Conservation (phyloP, 495 filamentous ascomycete genomes). For the Penicillium canariense region DNA sequence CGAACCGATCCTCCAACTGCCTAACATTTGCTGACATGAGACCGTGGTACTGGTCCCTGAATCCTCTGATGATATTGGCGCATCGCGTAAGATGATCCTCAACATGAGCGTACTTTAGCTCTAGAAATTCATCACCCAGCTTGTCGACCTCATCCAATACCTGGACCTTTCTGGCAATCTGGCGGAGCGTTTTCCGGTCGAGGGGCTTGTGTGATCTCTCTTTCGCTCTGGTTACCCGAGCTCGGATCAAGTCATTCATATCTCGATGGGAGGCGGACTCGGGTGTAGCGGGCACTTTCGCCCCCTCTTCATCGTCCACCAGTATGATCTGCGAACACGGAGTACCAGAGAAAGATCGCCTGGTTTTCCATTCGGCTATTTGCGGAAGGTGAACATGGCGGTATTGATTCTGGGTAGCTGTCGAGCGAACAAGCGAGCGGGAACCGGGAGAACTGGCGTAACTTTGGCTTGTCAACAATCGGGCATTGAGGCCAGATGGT, state of each 20-base stretch:
- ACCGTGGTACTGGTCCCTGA: neutral
- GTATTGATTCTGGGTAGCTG: neutral
- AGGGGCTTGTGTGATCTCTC: neutral
- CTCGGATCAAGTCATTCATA: constrained; percentile 4
- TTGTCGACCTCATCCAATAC: neutral
- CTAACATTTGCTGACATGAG: constrained; percentile 1
- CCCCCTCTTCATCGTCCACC: constrained; percentile 15
- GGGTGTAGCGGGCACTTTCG: neutral
- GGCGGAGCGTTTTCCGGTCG: constrained; percentile 2
- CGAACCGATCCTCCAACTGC: constrained; percentile 1
- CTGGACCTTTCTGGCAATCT: constrained; percentile 2
- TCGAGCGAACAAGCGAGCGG: neutral
- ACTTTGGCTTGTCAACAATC: neutral
- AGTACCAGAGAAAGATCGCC: constrained; percentile 9
- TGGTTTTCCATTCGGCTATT: neutral
- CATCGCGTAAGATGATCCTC: neutral
- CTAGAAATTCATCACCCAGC: constrained; percentile 1
- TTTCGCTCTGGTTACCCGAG: constrained; percentile 6
- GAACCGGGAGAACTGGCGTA: neutral
- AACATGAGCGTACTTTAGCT: constrained; percentile 5
- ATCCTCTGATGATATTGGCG: neutral
- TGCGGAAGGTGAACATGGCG: neutral
- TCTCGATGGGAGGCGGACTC: neutral
- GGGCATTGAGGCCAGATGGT: neutral
- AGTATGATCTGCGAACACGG: constrained; percentile 4